phyloP scores from a whole-genome alignment of 345 rosid genomes.

The Hevea brasiliensis region DNA sequence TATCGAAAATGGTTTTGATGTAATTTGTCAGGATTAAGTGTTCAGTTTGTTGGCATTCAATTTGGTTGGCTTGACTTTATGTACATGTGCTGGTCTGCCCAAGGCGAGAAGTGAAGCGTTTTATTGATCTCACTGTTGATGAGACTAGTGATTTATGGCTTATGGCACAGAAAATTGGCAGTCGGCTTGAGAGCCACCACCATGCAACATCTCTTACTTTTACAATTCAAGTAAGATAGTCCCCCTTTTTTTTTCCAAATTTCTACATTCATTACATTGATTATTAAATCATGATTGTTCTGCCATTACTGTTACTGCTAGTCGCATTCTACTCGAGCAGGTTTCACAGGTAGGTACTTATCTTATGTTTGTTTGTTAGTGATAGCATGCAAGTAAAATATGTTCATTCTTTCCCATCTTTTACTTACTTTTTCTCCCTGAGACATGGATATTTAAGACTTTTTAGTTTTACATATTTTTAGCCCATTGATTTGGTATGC shows the following conservation, averaged over 20 bases:
- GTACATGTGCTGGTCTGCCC: constrained; percentile 90
- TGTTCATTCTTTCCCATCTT: neutral
- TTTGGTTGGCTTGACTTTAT: constrained; percentile 52
- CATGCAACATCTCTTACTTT: constrained; percentile 80
- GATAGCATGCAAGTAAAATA: neutral
- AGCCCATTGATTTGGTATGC: neutral
- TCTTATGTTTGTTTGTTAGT: neutral
- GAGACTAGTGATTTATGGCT: constrained; percentile 85
- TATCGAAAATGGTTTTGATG: neutral
- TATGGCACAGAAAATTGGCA: constrained; percentile 72
- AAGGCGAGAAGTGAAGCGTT: constrained; percentile 78
- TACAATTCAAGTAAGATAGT: constrained; percentile 62
- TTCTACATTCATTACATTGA: neutral
- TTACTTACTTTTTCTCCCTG: neutral
- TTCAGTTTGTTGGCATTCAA: constrained; percentile 32
- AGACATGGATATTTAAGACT: neutral
- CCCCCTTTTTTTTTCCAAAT: neutral
- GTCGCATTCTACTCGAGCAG: neutral
- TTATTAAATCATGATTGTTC: neutral
- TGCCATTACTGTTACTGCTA: neutral
- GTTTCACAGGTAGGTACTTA: neutral
- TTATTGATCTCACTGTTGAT: constrained; percentile 79
- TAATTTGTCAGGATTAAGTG: neutral
- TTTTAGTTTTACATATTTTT: neutral
- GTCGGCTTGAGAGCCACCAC: constrained; percentile 66